A percentile compares a stretch with the other conserved stretches of the same genome.
These are phyloP conservation scores for Tylopilus sp. DNA, from an alignment of 1,284 basidiomycete species.

Conservation along the genomic window DNA sequence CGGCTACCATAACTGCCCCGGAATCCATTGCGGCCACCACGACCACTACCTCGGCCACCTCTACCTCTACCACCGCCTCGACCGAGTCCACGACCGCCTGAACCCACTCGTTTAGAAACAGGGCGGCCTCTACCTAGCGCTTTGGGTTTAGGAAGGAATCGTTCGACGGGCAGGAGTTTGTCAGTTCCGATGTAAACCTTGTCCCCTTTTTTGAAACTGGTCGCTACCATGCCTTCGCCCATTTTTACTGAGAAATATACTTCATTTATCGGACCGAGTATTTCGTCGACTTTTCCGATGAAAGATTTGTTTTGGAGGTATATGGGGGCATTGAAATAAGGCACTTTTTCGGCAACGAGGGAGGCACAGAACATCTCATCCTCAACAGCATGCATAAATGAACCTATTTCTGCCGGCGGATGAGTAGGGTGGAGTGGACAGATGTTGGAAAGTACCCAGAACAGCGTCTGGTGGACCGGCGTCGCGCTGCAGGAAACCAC, in stretches of 20 bases:
- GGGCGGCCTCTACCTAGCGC: slow-evolving; percentile 47
- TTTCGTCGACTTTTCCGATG: slow-evolving; percentile 95
- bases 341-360: slow-evolving; percentile 82
- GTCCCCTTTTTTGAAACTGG: slow-evolving; percentile 95
- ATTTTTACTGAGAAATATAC: slow-evolving; percentile 99
- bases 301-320: slow-evolving; percentile 97
- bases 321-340: slow-evolving; percentile 99
- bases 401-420: slow-evolving; percentile 66
- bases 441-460: slow-evolving; percentile 47
- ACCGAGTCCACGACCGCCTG: slow-evolving; percentile 46
- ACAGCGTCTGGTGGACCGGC: slow-evolving; percentile 82
- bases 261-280: slow-evolving; percentile 96
- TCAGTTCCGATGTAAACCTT: slow-evolving; percentile 97
- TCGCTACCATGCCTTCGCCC: slow-evolving; percentile 92
- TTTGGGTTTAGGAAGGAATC: slow-evolving; percentile 98
- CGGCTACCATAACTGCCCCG: slow-evolving; percentile 41
- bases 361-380: slow-evolving; percentile 97
- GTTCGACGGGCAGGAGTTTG: slow-evolving; percentile 93
- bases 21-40: slow-evolving; percentile 42
- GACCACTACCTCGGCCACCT: slow-evolving; percentile 34
- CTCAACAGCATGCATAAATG: slow-evolving; percentile 92
- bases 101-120: slow-evolving; percentile 28
- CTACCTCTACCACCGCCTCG: slow-evolving; percentile 39
- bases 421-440: slow-evolving; percentile 2
- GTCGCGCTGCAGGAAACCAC: slow-evolving; percentile 69